Conservation (phyloP, 2,329 filamentous ascomycete species). For the Exophiala xenobiotica region DNA sequence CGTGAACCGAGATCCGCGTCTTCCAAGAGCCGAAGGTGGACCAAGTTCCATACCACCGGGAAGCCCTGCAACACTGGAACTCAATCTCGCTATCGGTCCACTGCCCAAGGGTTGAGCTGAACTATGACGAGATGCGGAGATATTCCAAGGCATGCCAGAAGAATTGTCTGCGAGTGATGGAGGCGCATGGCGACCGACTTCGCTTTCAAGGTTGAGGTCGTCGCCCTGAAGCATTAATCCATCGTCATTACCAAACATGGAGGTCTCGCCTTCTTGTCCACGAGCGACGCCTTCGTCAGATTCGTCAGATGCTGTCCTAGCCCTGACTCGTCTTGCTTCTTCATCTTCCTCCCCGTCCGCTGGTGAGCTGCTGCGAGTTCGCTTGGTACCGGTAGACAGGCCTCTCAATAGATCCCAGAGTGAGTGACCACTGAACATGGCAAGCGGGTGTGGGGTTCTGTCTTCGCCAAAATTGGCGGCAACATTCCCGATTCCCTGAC, state of each 20-base stretch:
- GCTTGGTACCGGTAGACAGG: conserved; percentile 26
- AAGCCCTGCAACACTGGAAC: conserved; percentile 37
- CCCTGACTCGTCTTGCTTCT: conserved; percentile 38
- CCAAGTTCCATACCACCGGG: conserved; percentile 28
- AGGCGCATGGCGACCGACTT: conserved; percentile 65
- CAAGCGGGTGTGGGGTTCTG: conserved; percentile 51
- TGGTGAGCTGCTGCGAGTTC: conserved; percentile 35
- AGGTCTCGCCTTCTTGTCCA: conserved; percentile 16
- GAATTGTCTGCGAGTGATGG: conserved; percentile 66
- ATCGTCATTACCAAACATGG: conserved; percentile 33
- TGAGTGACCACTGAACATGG: conserved; percentile 57
- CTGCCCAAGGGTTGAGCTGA: conserved; percentile 39
- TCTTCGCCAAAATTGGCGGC: conserved; percentile 47
- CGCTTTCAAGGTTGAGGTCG: conserved; percentile 48
- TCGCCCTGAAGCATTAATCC: conserved; percentile 44
- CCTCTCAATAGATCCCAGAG: conserved; percentile 53
- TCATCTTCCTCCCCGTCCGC: conserved; percentile 31
- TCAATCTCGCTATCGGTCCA: conserved; percentile 35
- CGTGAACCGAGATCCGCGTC: conserved; percentile 53
- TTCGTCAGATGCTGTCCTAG: conserved; percentile 31
- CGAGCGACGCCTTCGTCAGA: conserved; percentile 37
- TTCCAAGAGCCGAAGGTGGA: conserved; percentile 34
- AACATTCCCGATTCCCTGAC: conserved; percentile 56
- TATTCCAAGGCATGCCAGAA: conserved; percentile 69
- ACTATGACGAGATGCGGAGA: conserved; percentile 55